Percentiles rank a stretch among this genome's conserved stretches.
These are phyloP conservation scores for Kluyveromyces sp. DNA, from an alignment of 1,139 yeast genomes.

Conservation along the genomic window DNA sequence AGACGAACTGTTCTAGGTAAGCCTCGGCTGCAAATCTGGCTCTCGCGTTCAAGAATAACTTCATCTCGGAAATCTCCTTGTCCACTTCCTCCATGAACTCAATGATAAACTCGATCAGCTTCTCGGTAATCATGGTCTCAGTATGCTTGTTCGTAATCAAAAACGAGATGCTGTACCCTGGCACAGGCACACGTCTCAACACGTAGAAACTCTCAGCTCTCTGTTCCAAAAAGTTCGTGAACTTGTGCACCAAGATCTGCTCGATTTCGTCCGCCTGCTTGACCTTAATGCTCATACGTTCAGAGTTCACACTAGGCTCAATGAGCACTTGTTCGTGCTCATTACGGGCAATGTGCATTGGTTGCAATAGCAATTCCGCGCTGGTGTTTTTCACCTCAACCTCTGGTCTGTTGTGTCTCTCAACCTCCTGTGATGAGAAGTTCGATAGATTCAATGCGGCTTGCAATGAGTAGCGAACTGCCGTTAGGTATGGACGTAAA, in stretches of 20 bases:
- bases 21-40: constrained; percentile 98
- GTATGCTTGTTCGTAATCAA: constrained; percentile 91
- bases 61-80: constrained; percentile 97
- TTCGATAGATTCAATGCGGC: constrained; percentile 94
- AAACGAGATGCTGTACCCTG: constrained; percentile 87
- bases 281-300: constrained; percentile 81
- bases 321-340: constrained; percentile 88
- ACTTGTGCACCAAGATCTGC: constrained; percentile 85
- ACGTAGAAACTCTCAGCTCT: constrained; percentile 94
- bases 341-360: constrained; percentile 86
- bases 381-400: constrained; percentile 70
- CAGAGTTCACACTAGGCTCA: constrained; percentile 89
- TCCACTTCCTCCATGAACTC: constrained; percentile 99
- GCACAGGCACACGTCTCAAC: constrained; percentile 80
- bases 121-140: constrained; percentile 91
- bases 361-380: constrained; percentile 78
- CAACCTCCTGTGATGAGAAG: constrained; percentile 91
- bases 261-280: constrained; percentile 98
- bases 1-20: constrained; percentile 43
- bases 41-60: constrained; percentile 89
- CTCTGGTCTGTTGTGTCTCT: constrained; percentile 96
- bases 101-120: constrained; percentile 89
- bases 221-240: constrained; percentile 85
- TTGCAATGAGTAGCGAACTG: constrained; percentile 87
- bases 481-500: constrained; percentile 85